A percentile compares a stretch with the other conserved stretches of the same genome.
Evolutionary conservation across 2,329 filamentous ascomycete genomes (phyloP).

Genomic region (Corynespora cassiicola): DNA sequence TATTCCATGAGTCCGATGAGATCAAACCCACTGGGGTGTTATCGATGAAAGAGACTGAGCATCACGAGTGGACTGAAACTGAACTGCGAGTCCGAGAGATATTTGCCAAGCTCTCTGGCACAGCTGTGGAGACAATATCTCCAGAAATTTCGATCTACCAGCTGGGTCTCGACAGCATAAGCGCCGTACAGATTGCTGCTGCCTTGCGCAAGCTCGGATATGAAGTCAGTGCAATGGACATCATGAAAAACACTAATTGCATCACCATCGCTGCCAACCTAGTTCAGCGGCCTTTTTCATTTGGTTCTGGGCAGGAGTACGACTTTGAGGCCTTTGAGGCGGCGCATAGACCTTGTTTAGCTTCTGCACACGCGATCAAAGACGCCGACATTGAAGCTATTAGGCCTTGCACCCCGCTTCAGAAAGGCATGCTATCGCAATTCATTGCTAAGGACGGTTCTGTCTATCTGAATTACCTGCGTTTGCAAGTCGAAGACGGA

Average conservation of each 20-base stretch:
- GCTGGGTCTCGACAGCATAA: slow-evolving; percentile 91
- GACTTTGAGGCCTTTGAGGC: slow-evolving; percentile 61
- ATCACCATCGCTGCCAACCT: slow-evolving; percentile 35
- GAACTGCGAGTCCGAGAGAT: slow-evolving; percentile 63
- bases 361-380: too few species aligned
- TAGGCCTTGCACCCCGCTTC: slow-evolving; percentile 79
- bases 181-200: slow-evolving; percentile 77
- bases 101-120: slow-evolving; percentile 65
- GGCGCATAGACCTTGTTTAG: too few species aligned
- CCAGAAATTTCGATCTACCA: slow-evolving; percentile 78
- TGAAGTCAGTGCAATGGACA: slow-evolving; percentile 70
- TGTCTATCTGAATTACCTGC: slow-evolving; percentile 78
- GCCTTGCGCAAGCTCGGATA: slow-evolving; percentile 67
- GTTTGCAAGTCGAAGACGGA: slow-evolving; percentile 56
- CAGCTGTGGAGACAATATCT: slow-evolving; percentile 58
- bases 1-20: slow-evolving; percentile 33
- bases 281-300: too few species aligned
- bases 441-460: slow-evolving; percentile 71
- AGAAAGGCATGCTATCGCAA: slow-evolving; percentile 79
- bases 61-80: slow-evolving; percentile 55
- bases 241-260: slow-evolving; percentile 65
- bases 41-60: slow-evolving; percentile 1
- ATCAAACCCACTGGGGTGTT: slow-evolving; percentile 3
- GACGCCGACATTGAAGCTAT: slow-evolving; percentile 60
- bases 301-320: too few species aligned